phyloP scores from a whole-genome alignment of 2,329 filamentous ascomycete species.

The Cytospora chrysosperma region DNA sequence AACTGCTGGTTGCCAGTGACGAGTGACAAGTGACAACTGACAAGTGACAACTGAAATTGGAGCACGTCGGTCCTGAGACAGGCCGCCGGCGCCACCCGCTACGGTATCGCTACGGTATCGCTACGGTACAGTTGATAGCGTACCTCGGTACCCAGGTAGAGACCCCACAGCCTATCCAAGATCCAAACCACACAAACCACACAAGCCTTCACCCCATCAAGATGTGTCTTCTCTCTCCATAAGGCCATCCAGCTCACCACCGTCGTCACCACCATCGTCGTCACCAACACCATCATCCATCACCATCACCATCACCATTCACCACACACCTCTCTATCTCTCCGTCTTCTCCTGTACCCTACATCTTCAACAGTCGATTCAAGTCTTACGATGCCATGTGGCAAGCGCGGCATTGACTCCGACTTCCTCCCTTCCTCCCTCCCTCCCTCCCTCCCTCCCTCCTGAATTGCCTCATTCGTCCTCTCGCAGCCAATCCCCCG shows the following conservation, averaged over 20 bases:
- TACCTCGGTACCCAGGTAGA: background rate
- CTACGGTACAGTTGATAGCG: too few relatives aligned
- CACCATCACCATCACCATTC: too few relatives aligned
- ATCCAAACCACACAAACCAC: too few relatives aligned
- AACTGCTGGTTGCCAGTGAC: background rate
- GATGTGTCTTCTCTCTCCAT: too few relatives aligned
- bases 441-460: background rate
- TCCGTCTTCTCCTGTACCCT: background rate
- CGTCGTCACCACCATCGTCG: too few relatives aligned
- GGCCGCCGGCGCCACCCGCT: background rate
- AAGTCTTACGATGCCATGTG: conserved; percentile 15
- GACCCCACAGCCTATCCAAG: background rate
- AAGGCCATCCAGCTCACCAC: too few relatives aligned
- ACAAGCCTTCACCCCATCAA: too few relatives aligned
- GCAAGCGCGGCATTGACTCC: background rate
- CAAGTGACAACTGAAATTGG: background rate
- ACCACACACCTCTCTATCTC: background rate
- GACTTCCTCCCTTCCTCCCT: too few relatives aligned
- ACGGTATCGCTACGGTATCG: background rate
- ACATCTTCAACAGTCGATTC: background rate
- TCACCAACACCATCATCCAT: too few relatives aligned
- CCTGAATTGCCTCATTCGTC: conserved; percentile 2
- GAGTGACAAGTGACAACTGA: background rate
- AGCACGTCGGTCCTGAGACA: background rate
- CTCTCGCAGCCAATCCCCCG: conserved; percentile 12